A percentile compares a stretch with the other conserved stretches of the same genome.
These are phyloP conservation scores for maize (Zea mays) DNA, from an alignment of 176 grass and related monocot genomes.

Conservation along the genomic window Zm-B73-REFERENCE-NAM-5.0 NC_050096.1:288327501-288328000, in stretches of 20 bases:
- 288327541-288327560: background rate
- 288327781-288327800: background rate
- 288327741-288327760: background rate
- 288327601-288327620: slow-evolving; percentile 26
- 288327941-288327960: too few relatives aligned
- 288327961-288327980: too few relatives aligned
- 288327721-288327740: background rate
- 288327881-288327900: too few relatives aligned
- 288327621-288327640: slow-evolving; percentile 36
- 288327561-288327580: background rate
- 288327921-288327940: too few relatives aligned
- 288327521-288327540: too few relatives aligned
- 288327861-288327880: too few relatives aligned
- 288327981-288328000: too few relatives aligned
- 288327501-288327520: too few relatives aligned
- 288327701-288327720: background rate
- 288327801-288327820: background rate
- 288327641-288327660: slow-evolving; percentile 53
- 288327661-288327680: slow-evolving; percentile 30
- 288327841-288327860: too few relatives aligned
- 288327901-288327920: too few relatives aligned
- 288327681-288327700: background rate
- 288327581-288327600: slow-evolving; percentile 6
- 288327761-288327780: background rate
- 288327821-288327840: background rate